Evolutionary conservation across 2,329 filamentous ascomycete genomes (phyloP).

Genomic region (Stagonosporopsis rhizophila): DNA sequence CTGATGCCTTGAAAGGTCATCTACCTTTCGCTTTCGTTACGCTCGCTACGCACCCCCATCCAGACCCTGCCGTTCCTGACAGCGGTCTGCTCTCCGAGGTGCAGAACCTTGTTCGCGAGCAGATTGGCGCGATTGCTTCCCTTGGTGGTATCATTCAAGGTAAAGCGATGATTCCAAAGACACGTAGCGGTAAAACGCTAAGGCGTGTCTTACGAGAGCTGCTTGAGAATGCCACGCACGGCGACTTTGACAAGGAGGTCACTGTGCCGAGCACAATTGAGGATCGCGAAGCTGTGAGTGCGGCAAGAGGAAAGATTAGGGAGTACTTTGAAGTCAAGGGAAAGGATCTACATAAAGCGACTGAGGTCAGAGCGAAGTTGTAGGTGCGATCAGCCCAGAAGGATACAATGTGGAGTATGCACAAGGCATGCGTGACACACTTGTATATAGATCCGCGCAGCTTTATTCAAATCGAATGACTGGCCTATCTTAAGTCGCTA

Average conservation of each 20-base stretch:
- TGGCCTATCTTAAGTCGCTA: too few species aligned
- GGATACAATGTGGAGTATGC: too few species aligned
- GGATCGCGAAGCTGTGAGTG: conserved; percentile 75
- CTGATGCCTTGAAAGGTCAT: conserved; percentile 86
- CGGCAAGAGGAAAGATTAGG: conserved; percentile 72
- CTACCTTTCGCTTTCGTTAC: conserved; percentile 90
- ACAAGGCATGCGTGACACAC: background rate
- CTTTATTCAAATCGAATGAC: too few species aligned
- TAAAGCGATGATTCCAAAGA: conserved; percentile 88
- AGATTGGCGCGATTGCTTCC: conserved; percentile 86
- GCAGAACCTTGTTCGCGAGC: conserved; percentile 73
- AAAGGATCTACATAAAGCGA: conserved; percentile 47
- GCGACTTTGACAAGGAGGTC: conserved; percentile 74
- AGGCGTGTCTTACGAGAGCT: conserved; percentile 82
- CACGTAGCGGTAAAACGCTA: conserved; percentile 88
- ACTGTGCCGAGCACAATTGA: conserved; percentile 85
- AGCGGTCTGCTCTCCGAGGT: conserved; percentile 66
- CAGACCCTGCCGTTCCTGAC: conserved; percentile 59
- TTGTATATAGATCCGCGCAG: background rate
- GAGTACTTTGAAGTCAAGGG: conserved; percentile 73
- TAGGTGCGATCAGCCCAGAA: background rate
- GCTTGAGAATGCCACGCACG: conserved; percentile 80
- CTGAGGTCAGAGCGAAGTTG: conserved; percentile 54
- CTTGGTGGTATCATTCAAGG: conserved; percentile 87
- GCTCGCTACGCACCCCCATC: conserved; percentile 61